These are phyloP conservation scores for Trichoderma sp. DNA, from an alignment of 2,329 filamentous ascomycete species.

Conservation along the genomic window DNA sequence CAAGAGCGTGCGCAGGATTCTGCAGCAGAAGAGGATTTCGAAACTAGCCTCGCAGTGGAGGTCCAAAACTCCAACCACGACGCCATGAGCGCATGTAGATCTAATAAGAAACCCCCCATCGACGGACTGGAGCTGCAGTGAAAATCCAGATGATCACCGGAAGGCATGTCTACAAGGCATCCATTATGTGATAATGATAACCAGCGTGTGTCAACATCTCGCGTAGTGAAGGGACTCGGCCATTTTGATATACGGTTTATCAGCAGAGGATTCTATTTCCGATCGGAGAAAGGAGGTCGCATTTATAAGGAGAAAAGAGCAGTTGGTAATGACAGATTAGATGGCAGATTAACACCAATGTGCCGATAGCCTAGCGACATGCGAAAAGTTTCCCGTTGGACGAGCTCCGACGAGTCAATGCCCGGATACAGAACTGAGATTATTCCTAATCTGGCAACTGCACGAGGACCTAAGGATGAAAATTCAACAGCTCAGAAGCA, in stretches of 20 bases:
- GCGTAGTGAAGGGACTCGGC: not conserved
- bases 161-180: not conserved
- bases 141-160: not conserved
- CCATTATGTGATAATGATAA: not conserved
- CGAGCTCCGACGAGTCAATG: not conserved
- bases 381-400: not conserved
- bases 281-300: not conserved
- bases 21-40: slow-evolving; percentile 28
- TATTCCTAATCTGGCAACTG: not conserved
- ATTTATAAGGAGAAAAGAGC: not conserved
- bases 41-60: slow-evolving; percentile 22
- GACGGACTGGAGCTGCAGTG: not conserved
- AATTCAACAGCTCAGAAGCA: not conserved
- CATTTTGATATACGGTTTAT: not conserved
- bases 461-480: not conserved
- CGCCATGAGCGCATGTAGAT: not conserved
- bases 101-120: not conserved
- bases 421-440: not conserved
- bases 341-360: not conserved
- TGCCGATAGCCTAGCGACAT: not conserved
- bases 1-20: slow-evolving; percentile 26
- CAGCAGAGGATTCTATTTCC: slow-evolving; percentile 3
- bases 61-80: not conserved
- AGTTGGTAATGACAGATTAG: not conserved
- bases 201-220: not conserved